Conservation (phyloP, 106 monocot species). For the Acanthochlamys bracteata region DNA sequence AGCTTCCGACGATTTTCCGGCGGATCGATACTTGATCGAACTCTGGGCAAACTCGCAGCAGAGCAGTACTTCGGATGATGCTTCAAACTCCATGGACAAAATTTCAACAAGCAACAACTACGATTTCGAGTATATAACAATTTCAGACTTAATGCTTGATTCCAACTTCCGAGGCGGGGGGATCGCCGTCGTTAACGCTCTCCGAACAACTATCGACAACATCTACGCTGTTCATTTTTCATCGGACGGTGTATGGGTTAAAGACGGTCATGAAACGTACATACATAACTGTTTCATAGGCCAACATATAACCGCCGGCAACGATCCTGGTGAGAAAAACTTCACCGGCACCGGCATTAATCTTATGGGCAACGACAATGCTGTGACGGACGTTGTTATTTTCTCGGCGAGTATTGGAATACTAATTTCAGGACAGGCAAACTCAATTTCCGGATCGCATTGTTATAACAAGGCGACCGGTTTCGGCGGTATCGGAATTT, state of each 20-base stretch:
- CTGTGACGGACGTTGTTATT: slow-evolving; percentile 54
- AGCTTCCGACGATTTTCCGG: slow-evolving; percentile 64
- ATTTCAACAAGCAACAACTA: neutral
- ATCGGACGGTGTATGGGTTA: slow-evolving; percentile 42
- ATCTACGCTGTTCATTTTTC: slow-evolving; percentile 56
- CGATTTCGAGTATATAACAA: slow-evolving; percentile 60
- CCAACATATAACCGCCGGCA: slow-evolving; percentile 59
- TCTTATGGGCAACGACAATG: slow-evolving; percentile 50
- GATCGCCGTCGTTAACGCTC: slow-evolving; percentile 46
- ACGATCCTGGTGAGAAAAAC: slow-evolving; percentile 42
- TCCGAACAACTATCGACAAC: slow-evolving; percentile 49
- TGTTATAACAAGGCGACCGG: slow-evolving; percentile 78
- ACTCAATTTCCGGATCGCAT: slow-evolving; percentile 48
- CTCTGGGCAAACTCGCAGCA: slow-evolving; percentile 17
- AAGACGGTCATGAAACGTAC: slow-evolving; percentile 56
- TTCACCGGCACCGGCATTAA: slow-evolving; percentile 54
- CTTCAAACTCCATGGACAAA: neutral
- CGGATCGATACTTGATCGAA: slow-evolving; percentile 62
- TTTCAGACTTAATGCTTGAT: slow-evolving; percentile 55
- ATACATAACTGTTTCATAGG: slow-evolving; percentile 44
- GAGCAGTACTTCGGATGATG: neutral
- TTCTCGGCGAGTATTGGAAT: slow-evolving; percentile 63
- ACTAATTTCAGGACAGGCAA: slow-evolving; percentile 49
- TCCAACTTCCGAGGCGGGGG: slow-evolving; percentile 57
- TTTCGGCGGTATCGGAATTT: slow-evolving; percentile 58